Evolutionary conservation across 2,329 filamentous ascomycete genomes (phyloP).

Genomic region (Paecilomyces dactylethromorphus): DNA sequence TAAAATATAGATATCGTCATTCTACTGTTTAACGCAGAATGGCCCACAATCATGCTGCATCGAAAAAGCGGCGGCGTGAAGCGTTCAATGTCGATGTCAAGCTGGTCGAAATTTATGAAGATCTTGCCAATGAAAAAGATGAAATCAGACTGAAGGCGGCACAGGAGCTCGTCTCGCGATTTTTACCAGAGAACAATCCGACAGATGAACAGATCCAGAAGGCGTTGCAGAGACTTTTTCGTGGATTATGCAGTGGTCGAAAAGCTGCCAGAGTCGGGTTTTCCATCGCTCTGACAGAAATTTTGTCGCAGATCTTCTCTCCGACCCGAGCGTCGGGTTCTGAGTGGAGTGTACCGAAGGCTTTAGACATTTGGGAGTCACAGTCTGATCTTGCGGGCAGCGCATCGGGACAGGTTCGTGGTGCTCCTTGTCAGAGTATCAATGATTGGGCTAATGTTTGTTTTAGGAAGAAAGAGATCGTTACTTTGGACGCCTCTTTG

Average conservation of each 20-base stretch:
- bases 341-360: slow-evolving; percentile 32
- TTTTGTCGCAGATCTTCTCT: slow-evolving; percentile 62
- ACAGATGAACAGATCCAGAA: slow-evolving; percentile 36
- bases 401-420: slow-evolving; percentile 47
- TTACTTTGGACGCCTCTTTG: slow-evolving; percentile 79
- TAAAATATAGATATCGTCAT: slow-evolving; percentile 7
- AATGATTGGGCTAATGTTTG: slow-evolving; percentile 23
- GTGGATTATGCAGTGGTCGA: slow-evolving; percentile 80
- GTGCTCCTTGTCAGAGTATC: neutral
- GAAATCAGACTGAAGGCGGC: slow-evolving; percentile 41
- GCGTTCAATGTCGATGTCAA: slow-evolving; percentile 37
- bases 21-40: slow-evolving; percentile 13
- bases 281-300: slow-evolving; percentile 78
- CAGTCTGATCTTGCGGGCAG: slow-evolving; percentile 48
- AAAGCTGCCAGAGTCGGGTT: slow-evolving; percentile 87
- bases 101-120: slow-evolving; percentile 44
- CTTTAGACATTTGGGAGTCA: slow-evolving; percentile 47
- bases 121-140: slow-evolving; percentile 42
- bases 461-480: slow-evolving; percentile 79
- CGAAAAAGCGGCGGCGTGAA: slow-evolving; percentile 36
- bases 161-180: slow-evolving; percentile 36
- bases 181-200: slow-evolving; percentile 34
- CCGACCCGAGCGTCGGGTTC: slow-evolving; percentile 18
- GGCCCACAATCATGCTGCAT: slow-evolving; percentile 16
- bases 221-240: slow-evolving; percentile 60